These are phyloP conservation scores for Neurospora sp. DNA, from an alignment of 495 filamentous ascomycete genomes.

Conservation along the genomic window DNA sequence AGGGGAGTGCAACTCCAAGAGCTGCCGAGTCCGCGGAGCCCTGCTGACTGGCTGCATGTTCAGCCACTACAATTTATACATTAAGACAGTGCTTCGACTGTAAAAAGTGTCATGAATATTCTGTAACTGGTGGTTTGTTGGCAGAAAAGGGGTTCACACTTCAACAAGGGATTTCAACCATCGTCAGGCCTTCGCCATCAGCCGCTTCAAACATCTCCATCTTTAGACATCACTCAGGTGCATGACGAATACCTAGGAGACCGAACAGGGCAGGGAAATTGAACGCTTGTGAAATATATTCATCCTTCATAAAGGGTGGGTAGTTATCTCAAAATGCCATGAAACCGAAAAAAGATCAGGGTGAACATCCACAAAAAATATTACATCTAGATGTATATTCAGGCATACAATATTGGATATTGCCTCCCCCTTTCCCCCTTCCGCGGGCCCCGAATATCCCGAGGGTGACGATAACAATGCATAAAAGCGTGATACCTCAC, in stretches of 20 bases:
- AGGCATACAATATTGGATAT: background rate
- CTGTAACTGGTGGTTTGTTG: background rate
- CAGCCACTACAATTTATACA: background rate
- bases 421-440: background rate
- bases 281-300: background rate
- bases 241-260: background rate
- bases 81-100: too few species aligned
- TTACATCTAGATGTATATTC: background rate
- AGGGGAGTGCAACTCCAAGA: background rate
- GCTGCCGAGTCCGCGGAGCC: background rate
- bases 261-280: background rate
- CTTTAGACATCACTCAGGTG: background rate
- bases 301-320: background rate
- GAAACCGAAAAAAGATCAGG: background rate
- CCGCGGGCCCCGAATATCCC: background rate
- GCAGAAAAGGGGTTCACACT: background rate
- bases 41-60: background rate
- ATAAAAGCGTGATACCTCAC: background rate
- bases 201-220: background rate
- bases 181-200: background rate
- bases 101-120: background rate
- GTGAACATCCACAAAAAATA: background rate
- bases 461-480: background rate
- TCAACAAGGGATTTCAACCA: background rate
- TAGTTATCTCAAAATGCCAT: background rate